phyloP scores from a whole-genome alignment of 1,139 yeast genomes.

The Candida tropicalis region DNA sequence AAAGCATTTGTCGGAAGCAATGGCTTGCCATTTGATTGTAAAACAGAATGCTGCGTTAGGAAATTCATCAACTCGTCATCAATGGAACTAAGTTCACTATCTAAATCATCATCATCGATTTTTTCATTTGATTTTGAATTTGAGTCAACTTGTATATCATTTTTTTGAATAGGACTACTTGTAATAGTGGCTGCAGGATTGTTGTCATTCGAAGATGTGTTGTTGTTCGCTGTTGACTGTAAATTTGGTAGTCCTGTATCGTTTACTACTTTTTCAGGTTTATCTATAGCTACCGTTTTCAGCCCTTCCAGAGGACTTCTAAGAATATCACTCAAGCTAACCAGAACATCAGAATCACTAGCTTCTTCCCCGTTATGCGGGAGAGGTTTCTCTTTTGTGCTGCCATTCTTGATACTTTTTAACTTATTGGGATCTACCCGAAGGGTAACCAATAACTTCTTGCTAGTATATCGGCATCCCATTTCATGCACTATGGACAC shows the following conservation, averaged over 20 bases:
- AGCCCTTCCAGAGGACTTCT: no score
- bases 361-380: not conserved
- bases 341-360: not conserved
- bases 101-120: not conserved
- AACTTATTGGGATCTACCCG: not conserved
- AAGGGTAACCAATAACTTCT: not conserved
- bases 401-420: not conserved
- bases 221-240: no score
- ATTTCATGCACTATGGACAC: constrained; percentile 1
- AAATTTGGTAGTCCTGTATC: no score
- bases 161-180: not conserved
- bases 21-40: constrained; percentile 1
- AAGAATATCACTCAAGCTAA: no score
- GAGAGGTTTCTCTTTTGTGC: not conserved
- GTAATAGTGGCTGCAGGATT: no score
- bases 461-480: not conserved
- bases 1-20: not conserved
- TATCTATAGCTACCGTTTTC: no score
- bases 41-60: constrained; percentile 5
- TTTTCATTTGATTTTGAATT: not conserved
- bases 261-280: no score
- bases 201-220: no score
- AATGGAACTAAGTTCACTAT: constrained; percentile 15
- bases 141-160: not conserved
- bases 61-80: constrained; percentile 19